Percentiles rank a stretch among this genome's conserved stretches.
Conservation (phyloP, 2,329 filamentous ascomycete species). For the Aspergillus versicolor region DNA sequence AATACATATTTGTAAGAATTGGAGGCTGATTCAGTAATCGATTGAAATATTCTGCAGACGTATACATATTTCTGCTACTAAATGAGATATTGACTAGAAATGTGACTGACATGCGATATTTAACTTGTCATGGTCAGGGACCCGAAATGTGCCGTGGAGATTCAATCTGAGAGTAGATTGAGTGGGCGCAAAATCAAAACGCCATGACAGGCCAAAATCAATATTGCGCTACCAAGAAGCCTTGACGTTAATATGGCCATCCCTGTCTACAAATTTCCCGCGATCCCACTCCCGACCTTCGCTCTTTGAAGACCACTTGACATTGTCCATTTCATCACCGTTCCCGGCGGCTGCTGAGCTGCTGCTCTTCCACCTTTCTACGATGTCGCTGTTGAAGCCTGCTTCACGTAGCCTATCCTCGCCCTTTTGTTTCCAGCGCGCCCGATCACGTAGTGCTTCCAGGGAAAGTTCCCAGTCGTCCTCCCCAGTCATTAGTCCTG, state of each 20-base stretch:
- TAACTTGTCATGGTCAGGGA: background rate
- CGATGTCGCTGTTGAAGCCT: slow-evolving; percentile 74
- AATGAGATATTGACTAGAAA: background rate
- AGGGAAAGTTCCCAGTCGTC: slow-evolving; percentile 79
- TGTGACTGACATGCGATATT: background rate
- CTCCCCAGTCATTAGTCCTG: slow-evolving; percentile 47
- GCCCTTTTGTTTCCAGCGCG: slow-evolving; percentile 72
- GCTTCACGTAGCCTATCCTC: slow-evolving; percentile 73
- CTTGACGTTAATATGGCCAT: slow-evolving; percentile 53
- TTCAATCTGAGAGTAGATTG: background rate
- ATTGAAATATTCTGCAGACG: background rate
- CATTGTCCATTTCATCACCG: slow-evolving; percentile 61
- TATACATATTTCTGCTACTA: background rate
- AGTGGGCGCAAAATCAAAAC: background rate
- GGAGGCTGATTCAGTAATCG: background rate
- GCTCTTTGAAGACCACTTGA: slow-evolving; percentile 70
- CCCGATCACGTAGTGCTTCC: slow-evolving; percentile 75
- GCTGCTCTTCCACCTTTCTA: slow-evolving; percentile 69
- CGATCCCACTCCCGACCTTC: slow-evolving; percentile 68
- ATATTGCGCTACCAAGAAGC: slow-evolving; percentile 45
- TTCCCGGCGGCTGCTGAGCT: slow-evolving; percentile 48
- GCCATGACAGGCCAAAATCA: background rate
- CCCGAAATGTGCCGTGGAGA: background rate
- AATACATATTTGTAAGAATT: background rate
- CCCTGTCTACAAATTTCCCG: slow-evolving; percentile 59